Base-by-base conservation (phyloP, 352 stramenopile genomes). In the Paralagenidium karlingii region DNA sequence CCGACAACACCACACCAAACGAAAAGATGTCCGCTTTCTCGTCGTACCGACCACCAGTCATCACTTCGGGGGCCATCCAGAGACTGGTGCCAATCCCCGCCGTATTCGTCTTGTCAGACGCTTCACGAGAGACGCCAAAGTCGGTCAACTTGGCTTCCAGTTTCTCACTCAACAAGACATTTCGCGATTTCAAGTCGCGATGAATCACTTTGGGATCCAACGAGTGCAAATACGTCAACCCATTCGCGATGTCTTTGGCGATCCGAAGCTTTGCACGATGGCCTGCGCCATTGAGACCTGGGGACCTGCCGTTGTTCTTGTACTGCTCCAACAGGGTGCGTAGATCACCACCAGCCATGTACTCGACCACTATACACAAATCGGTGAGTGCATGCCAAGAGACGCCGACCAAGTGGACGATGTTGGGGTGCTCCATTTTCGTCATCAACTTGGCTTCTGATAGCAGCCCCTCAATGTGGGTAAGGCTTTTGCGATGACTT, bases 11-110 rank as follows among this genome's bases (percentile, higher is more conserved):
- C 38, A 89, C 80, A 16, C 75, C 75, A 26, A 88, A 87, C 24
- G 76, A 87, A 46, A 76, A 90, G 29, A 90, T 84, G 38, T 90
- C 76, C 15, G 73, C 73, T 45, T 84, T 84, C 47, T 85, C 70
- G 18, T 65, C 83, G 58, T 90, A 87, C 53, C 84, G 83, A 37
- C 76, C 80, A 38, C 70, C 73, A 57, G 79, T 80, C 18, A 90
- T 52, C 16, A 90, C 68, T 41, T 90, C 76, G 0, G 76, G 76
- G 16, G 76, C 76, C 36, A 74, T 90, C 73, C 73, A 90, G 49
- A 83, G 82, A 49, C 84, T 82, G 38, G 76, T 90, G 26, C 76
- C 76, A 18, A 90, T 73, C 20, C 73, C 76, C 5, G 65, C 64
- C 2, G 73, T 87, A 73, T 85, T 87, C 9, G 77, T 90, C 43